These are phyloP conservation scores for Phytopythium montanum DNA, from an alignment of 352 stramenopile genomes.

Conservation along the genomic window DNA sequence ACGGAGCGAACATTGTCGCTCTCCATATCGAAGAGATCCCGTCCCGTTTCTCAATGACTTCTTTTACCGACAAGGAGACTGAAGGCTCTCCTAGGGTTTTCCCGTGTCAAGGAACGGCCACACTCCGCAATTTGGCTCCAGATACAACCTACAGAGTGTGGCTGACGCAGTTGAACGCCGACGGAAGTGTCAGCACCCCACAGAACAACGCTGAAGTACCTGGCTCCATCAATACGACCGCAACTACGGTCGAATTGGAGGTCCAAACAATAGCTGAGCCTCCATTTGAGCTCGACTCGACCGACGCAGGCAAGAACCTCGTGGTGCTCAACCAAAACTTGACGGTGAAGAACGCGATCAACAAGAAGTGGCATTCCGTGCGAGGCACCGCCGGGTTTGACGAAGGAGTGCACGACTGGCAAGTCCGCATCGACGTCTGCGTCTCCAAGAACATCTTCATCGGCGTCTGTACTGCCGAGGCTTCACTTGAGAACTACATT, in stretches of 20 bases:
- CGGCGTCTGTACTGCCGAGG: conserved; percentile 66
- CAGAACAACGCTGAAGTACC: background rate
- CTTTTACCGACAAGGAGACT: background rate
- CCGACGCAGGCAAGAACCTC: conserved; percentile 73
- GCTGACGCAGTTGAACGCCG: conserved; percentile 8
- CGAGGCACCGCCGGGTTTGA: conserved; percentile 64
- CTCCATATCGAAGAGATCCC: background rate
- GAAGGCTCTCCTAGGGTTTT: conserved; percentile 14
- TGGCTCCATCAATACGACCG: background rate
- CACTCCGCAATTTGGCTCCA: conserved; percentile 32
- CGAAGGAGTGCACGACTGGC: conserved; percentile 82
- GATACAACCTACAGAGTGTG: conserved; percentile 45
- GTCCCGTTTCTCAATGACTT: background rate
- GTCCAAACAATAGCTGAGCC: conserved; percentile 58
- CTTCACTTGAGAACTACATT: conserved; percentile 87
- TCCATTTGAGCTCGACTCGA: conserved; percentile 66
- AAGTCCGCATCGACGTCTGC: conserved; percentile 85
- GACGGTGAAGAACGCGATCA: conserved; percentile 77
- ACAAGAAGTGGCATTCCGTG: conserved; percentile 91
- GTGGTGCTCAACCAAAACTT: conserved; percentile 68
- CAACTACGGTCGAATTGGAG: conserved; percentile 12
- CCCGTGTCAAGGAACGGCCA: conserved; percentile 33
- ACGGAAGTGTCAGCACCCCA: background rate
- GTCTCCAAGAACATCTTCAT: conserved; percentile 93
- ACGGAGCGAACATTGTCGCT: background rate